Evolutionary conservation across 257 asterid species (phyloP).

Genomic region (Plectranthus barbatus): DNA sequence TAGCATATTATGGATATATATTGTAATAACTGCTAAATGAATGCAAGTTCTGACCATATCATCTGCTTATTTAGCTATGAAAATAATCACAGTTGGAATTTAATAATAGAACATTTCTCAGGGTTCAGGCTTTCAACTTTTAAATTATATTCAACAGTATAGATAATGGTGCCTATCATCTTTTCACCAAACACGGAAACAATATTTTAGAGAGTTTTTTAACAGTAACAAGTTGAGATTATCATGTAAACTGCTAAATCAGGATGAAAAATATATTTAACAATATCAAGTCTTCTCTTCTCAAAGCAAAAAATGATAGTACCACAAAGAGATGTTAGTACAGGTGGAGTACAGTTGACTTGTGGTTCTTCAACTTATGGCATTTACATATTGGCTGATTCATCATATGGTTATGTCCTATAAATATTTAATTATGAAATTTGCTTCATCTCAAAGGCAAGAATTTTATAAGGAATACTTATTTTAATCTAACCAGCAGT

Average conservation of each 20-base stretch:
- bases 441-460: conserved; percentile 5
- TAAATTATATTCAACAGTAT: not conserved
- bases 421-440: not conserved
- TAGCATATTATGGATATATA: not conserved
- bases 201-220: not conserved
- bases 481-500: not conserved
- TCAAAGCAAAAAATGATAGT: not conserved
- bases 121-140: not conserved
- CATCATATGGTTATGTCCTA: not conserved
- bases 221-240: not conserved
- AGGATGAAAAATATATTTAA: not conserved
- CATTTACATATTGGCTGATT: not conserved
- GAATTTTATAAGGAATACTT: not conserved
- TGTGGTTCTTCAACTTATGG: not conserved
- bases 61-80: not conserved
- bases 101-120: not conserved
- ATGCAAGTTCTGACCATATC: not conserved
- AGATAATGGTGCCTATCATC: not conserved
- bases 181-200: not conserved
- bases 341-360: conserved; percentile 12
- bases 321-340: not conserved
- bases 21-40: not conserved
- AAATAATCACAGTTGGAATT: too few relatives aligned
- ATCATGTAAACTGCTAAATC: not conserved
- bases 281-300: not conserved